Evolutionary conservation across 2,329 filamentous ascomycete species (phyloP).

Genomic region (Tympanopsis confertula): DNA sequence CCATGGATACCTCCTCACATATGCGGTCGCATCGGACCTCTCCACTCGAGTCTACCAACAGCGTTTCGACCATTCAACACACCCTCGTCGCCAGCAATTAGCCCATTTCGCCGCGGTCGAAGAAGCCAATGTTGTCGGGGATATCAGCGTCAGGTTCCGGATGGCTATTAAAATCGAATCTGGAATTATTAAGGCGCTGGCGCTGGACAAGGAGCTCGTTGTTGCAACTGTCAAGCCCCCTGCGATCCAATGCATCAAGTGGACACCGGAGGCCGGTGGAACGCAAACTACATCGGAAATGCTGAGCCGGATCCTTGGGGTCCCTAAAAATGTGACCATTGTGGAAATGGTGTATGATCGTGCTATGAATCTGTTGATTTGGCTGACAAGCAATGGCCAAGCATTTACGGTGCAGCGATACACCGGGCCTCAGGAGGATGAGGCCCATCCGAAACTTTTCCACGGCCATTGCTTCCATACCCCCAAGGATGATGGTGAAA

Average conservation of each 20-base stretch:
- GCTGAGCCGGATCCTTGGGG: slow-evolving; percentile 74
- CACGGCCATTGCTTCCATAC: slow-evolving; percentile 87
- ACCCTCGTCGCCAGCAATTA: slow-evolving; percentile 49
- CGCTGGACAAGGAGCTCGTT: slow-evolving; percentile 82
- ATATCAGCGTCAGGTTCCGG: slow-evolving; percentile 82
- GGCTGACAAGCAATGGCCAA: slow-evolving; percentile 79
- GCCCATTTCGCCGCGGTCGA: slow-evolving; percentile 54
- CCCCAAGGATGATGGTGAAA: slow-evolving; percentile 39
- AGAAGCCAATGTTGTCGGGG: slow-evolving; percentile 70
- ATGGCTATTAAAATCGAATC: slow-evolving; percentile 98
- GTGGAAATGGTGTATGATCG: slow-evolving; percentile 84
- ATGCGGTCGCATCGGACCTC: slow-evolving; percentile 76
- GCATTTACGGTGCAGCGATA: slow-evolving; percentile 81
- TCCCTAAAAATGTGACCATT: slow-evolving; percentile 66
- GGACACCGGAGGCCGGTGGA: slow-evolving; percentile 72
- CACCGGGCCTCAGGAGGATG: slow-evolving; percentile 26
- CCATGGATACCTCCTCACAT: slow-evolving; percentile 82
- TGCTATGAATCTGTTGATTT: slow-evolving; percentile 90
- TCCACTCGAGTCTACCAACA: slow-evolving; percentile 76
- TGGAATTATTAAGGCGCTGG: slow-evolving; percentile 76
- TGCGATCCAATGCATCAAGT: slow-evolving; percentile 95
- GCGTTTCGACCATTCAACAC: slow-evolving; percentile 61
- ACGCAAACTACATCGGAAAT: slow-evolving; percentile 86
- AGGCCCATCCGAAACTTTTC: slow-evolving; percentile 49
- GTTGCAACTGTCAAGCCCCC: slow-evolving; percentile 85